Evolutionary conservation across 225 moss, liverwort and hornwort species (phyloP).

Genomic region (Takakia lepidozioides): DNA sequence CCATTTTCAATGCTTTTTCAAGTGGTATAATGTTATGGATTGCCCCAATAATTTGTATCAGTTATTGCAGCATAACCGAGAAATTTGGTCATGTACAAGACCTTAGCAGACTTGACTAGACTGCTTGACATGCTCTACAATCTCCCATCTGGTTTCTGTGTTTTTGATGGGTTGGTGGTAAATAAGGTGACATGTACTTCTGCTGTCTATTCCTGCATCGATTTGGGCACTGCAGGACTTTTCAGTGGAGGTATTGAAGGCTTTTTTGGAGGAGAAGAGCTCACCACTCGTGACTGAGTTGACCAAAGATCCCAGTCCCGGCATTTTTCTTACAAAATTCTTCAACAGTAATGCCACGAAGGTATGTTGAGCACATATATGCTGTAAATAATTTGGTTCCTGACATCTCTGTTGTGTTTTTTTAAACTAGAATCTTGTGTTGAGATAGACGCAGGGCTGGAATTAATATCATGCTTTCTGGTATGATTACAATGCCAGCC

Average conservation of each 20-base stretch:
- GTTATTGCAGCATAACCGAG: no score
- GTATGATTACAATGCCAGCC: no score
- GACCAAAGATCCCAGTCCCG: conserved; percentile 74
- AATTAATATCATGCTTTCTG: no score
- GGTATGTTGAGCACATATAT: conserved; percentile 20
- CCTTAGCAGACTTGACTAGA: no score
- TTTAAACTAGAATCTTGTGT: not conserved
- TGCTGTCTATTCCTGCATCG: no score
- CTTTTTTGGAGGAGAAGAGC: conserved; percentile 60
- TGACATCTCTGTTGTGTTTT: not conserved
- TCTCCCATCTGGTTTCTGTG: no score
- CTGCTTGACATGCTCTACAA: no score
- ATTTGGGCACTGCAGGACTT: conserved; percentile 84
- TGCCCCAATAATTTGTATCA: not conserved
- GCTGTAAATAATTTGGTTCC: not conserved
- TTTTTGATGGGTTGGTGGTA: not conserved
- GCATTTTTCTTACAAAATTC: conserved; percentile 68
- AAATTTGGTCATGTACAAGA: not conserved
- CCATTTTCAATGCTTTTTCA: not conserved
- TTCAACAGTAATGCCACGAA: conserved; percentile 70
- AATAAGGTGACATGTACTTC: no score
- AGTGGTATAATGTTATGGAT: not conserved
- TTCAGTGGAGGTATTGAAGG: conserved; percentile 45
- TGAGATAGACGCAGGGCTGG: no score
- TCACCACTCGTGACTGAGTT: conserved; percentile 68